These are phyloP conservation scores for Cladorrhinum sp. DNA, from an alignment of 2,329 filamentous ascomycete species.

Conservation along the genomic window DNA sequence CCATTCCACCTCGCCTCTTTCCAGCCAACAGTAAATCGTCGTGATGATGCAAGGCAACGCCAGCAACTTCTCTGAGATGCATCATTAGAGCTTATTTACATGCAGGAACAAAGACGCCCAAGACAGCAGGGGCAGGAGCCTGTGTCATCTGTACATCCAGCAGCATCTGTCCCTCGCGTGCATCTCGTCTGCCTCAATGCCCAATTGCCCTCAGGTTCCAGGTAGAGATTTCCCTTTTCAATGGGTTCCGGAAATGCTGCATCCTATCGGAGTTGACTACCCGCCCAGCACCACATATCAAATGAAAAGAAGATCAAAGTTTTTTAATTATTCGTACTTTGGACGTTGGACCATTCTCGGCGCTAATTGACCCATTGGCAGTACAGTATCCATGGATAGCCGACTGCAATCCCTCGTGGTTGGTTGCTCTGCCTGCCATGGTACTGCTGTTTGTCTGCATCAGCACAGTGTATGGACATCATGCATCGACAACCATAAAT, in stretches of 20 bases:
- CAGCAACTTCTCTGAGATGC: background rate
- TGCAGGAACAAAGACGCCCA: conserved; percentile 8
- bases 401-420: background rate
- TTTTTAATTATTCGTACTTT: no score
- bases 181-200: background rate
- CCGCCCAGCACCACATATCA: no score
- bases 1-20: background rate
- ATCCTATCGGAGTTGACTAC: no score
- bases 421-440: background rate
- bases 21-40: background rate
- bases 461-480: background rate
- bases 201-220: background rate
- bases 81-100: conserved; percentile 1
- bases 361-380: background rate
- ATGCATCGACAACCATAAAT: background rate
- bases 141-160: background rate
- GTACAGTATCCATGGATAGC: background rate
- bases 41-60: conserved; percentile 3
- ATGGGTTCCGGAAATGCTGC: no score
- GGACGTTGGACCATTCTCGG: background rate
- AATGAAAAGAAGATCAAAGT: no score
- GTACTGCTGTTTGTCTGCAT: background rate
- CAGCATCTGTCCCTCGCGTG: background rate
- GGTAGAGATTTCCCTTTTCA: no score
- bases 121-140: background rate